Conservation (phyloP, 352 stramenopile genomes). For the Phytophthora ramorum region DNA sequence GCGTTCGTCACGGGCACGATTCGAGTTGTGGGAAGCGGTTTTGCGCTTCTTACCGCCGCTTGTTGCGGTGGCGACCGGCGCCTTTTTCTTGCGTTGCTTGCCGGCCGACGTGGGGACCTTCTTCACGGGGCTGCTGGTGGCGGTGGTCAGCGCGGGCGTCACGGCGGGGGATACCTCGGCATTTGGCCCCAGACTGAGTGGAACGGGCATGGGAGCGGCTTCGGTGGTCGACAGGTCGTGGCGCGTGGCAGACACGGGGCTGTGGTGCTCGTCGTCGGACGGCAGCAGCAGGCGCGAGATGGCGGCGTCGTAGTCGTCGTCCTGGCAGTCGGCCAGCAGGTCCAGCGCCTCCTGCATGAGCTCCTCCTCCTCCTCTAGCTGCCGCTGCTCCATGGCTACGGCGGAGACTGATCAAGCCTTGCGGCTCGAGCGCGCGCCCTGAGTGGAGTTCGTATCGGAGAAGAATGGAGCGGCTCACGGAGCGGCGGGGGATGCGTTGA, state of each 20-base stretch:
- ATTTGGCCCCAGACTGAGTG: background rate
- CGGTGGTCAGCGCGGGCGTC: conserved; percentile 17
- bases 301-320: conserved; percentile 34
- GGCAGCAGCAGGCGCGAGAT: conserved; percentile 48
- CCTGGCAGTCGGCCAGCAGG: conserved; percentile 48
- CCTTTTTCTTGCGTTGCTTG: conserved; percentile 39
- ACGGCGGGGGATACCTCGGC: conserved; percentile 19
- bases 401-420: conserved; percentile 23
- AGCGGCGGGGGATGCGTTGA: conserved; percentile 16
- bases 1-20: conserved; percentile 60
- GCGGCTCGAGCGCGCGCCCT: conserved; percentile 14
- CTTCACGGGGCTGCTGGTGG: conserved; percentile 28
- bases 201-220: background rate
- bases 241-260: conserved; percentile 29
- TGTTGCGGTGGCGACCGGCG: conserved; percentile 4
- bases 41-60: conserved; percentile 47
- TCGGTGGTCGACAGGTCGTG: conserved; percentile 25
- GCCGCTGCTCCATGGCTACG: conserved; percentile 39
- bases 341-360: conserved; percentile 54
- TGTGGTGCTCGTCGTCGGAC: conserved; percentile 34
- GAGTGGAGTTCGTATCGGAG: conserved; percentile 11
- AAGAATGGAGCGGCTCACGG: conserved; percentile 11
- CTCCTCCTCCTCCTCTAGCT: conserved; percentile 40
- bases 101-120: conserved; percentile 19
- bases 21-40: conserved; percentile 59